Percentiles rank a stretch among this genome's conserved stretches.
These are phyloP conservation scores for Lenzites betulinus DNA, from an alignment of 768 basidiomycete species.

Conservation along the genomic window DNA sequence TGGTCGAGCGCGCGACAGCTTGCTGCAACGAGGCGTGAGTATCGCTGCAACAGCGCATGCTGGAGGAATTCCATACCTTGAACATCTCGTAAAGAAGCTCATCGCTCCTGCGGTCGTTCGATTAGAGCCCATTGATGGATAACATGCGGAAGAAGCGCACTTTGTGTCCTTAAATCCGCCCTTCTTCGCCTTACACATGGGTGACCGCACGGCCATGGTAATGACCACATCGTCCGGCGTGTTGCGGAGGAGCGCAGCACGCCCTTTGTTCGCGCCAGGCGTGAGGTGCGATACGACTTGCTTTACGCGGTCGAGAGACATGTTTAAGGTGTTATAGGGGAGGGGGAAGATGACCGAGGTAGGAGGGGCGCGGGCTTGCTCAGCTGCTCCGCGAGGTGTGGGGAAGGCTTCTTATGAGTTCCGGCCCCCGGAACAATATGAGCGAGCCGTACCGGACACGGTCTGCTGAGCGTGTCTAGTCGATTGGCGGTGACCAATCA, in stretches of 20 bases:
- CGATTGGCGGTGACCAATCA: not conserved
- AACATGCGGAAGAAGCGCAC: slow-evolving; percentile 37
- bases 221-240: slow-evolving; percentile 79
- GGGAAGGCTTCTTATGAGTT: slow-evolving; percentile 3
- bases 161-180: slow-evolving; percentile 74
- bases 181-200: slow-evolving; percentile 74
- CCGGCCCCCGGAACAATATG: slow-evolving; percentile 1
- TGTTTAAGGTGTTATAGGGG: not conserved
- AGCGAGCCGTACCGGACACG: slow-evolving; percentile 2
- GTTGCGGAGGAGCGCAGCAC: slow-evolving; percentile 56
- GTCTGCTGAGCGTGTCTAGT: slow-evolving; percentile 1
- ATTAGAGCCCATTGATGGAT: not conserved
- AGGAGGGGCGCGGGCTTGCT: not conserved
- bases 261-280: slow-evolving; percentile 41
- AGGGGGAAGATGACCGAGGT: not conserved
- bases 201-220: slow-evolving; percentile 77
- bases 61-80: slow-evolving; percentile 46
- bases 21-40: slow-evolving; percentile 42
- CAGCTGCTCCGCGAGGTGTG: not conserved
- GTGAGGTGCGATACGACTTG: slow-evolving; percentile 65
- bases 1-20: slow-evolving; percentile 53
- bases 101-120: slow-evolving; percentile 53
- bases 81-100: slow-evolving; percentile 83
- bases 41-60: slow-evolving; percentile 15
- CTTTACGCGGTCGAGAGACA: slow-evolving; percentile 59